A percentile compares a stretch with the other conserved stretches of the same genome.
Evolutionary conservation across 139 green algal genomes (phyloP).

Genomic region (Chlorella sp.): DNA sequence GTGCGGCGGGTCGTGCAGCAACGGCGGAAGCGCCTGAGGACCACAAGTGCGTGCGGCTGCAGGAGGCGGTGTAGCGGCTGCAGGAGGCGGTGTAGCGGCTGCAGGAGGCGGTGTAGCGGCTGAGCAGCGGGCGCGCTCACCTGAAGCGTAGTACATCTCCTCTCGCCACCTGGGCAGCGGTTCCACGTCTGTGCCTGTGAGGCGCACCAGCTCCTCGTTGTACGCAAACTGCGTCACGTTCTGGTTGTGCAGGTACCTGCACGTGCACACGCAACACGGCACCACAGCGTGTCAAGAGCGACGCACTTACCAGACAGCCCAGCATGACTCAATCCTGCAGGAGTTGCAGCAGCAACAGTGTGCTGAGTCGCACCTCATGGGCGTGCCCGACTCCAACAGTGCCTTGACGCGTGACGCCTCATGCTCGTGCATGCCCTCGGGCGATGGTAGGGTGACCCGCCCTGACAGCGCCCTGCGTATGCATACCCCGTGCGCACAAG

Average conservation of each 20-base stretch:
- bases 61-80: too few species aligned
- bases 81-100: background rate
- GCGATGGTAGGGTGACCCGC: constrained; percentile 13
- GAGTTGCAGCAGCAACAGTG: background rate
- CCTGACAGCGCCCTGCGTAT: constrained; percentile 39
- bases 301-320: background rate
- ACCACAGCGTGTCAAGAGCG: too few species aligned
- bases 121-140: background rate
- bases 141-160: constrained; percentile 10
- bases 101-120: background rate
- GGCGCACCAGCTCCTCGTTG: constrained; percentile 25
- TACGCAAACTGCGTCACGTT: constrained; percentile 42
- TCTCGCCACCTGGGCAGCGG: constrained; percentile 21
- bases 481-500: constrained; percentile 16
- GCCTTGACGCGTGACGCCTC: constrained; percentile 10
- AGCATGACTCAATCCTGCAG: background rate
- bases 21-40: background rate
- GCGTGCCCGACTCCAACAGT: background rate
- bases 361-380: constrained; percentile 2
- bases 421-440: constrained; percentile 23
- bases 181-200: constrained; percentile 21
- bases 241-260: constrained; percentile 23
- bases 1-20: background rate
- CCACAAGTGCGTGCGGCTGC: too few species aligned
- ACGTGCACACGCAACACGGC: too few species aligned